Evolutionary conservation across 148 eudicot genomes (phyloP).

Genomic region (Heliosperma pusillum): DNA sequence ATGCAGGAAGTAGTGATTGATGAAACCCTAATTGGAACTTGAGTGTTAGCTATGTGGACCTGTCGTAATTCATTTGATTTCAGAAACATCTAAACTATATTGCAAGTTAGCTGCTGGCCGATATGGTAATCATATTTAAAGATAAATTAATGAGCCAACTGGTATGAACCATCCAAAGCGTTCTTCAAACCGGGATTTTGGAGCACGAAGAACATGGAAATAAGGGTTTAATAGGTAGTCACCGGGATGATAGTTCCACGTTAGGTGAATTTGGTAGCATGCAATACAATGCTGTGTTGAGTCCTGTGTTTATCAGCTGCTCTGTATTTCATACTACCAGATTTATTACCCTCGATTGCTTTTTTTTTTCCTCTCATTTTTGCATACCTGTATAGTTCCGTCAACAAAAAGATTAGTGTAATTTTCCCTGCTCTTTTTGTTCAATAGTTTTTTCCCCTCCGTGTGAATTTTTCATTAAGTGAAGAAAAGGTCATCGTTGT

Average conservation of each 20-base stretch:
- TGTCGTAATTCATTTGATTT: no score
- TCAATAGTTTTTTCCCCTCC: neutral
- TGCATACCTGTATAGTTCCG: slow-evolving; percentile 12
- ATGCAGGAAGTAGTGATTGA: slow-evolving; percentile 44
- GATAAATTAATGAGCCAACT: neutral
- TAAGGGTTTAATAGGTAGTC: neutral
- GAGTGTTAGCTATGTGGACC: neutral
- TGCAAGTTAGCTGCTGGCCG: neutral
- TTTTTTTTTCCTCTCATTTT: neutral
- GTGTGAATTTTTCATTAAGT: neutral
- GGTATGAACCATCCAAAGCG: neutral
- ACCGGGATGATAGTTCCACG: slow-evolving; percentile 13
- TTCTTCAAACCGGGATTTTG: slow-evolving; percentile 6
- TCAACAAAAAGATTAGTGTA: neutral
- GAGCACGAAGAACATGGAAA: neutral
- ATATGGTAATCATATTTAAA: neutral
- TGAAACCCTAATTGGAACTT: slow-evolving; percentile 17
- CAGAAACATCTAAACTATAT: slow-evolving; percentile 1
- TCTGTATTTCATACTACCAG: slow-evolving; percentile 30
- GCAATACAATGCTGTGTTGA: slow-evolving; percentile 29
- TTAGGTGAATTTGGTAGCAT: slow-evolving; percentile 25
- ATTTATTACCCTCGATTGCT: neutral
- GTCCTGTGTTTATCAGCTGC: slow-evolving; percentile 15
- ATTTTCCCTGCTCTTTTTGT: neutral
- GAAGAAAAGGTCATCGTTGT: neutral